Percentiles rank a stretch among this genome's conserved stretches.
phyloP scores from a whole-genome alignment of 768 basidiomycete species.

The Ramaria rubella region DNA sequence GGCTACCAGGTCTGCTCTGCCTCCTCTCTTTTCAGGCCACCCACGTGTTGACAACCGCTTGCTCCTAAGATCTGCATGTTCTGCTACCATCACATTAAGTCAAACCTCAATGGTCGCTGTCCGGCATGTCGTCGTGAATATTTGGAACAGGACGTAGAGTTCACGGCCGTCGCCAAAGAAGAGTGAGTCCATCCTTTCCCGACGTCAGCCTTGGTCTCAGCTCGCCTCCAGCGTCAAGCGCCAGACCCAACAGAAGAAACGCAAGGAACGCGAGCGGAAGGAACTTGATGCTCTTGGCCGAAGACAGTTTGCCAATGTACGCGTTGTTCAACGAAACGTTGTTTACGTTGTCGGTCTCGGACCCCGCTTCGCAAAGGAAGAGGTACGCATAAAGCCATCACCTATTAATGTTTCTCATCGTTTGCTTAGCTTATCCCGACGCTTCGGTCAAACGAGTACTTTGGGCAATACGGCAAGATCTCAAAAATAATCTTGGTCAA shows the following conservation, averaged over 20 bases:
- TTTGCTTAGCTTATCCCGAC: slow-evolving; percentile 76
- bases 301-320: slow-evolving; percentile 83
- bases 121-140: slow-evolving; percentile 94
- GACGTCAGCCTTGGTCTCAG: slow-evolving; percentile 8
- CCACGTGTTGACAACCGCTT: not conserved
- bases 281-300: slow-evolving; percentile 84
- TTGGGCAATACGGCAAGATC: slow-evolving; percentile 98
- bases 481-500: slow-evolving; percentile 91
- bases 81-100: slow-evolving; percentile 98
- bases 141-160: slow-evolving; percentile 88
- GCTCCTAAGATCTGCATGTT: slow-evolving; percentile 93
- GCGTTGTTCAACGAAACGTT: slow-evolving; percentile 94
- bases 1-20: slow-evolving; percentile 76
- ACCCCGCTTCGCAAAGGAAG: slow-evolving; percentile 90
- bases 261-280: slow-evolving; percentile 90
- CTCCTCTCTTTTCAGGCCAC: not conserved
- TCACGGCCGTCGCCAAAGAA: slow-evolving; percentile 90
- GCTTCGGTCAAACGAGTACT: slow-evolving; percentile 90
- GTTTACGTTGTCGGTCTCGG: slow-evolving; percentile 97
- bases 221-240: slow-evolving; percentile 72
- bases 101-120: slow-evolving; percentile 92
- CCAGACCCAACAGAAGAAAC: slow-evolving; percentile 90
- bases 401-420: slow-evolving; percentile 6
- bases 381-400: slow-evolving; percentile 46
- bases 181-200: slow-evolving; percentile 58